A percentile compares a stretch with the other conserved stretches of the same genome.
These are phyloP conservation scores for Arabidopsis hybrid DNA, from an alignment of 441 rosid genomes.

Conservation along the genomic window DNA sequence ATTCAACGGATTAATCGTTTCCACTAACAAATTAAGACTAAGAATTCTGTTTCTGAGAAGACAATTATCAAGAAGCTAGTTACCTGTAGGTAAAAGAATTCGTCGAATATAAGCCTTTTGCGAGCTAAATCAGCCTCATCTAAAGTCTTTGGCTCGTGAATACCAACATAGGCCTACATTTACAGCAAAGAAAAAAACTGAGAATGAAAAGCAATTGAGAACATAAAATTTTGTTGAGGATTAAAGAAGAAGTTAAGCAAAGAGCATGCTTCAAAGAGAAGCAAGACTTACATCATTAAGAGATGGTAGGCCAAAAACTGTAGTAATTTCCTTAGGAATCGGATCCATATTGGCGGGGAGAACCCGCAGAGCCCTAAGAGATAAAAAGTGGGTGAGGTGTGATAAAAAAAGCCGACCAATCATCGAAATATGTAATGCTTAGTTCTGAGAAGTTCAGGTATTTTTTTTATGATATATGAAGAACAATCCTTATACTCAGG, in stretches of 20 bases:
- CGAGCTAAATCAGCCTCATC: constrained; percentile 96
- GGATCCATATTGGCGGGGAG: constrained; percentile 77
- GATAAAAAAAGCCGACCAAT: constrained; percentile 4
- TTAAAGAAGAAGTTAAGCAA: constrained; percentile 19
- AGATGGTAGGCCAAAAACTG: constrained; percentile 68
- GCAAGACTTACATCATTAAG: constrained; percentile 73
- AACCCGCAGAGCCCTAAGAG: constrained; percentile 65
- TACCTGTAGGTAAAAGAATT: constrained; percentile 97
- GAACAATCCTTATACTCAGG: background rate
- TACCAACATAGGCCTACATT: constrained; percentile 81
- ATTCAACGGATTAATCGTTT: constrained; percentile 17
- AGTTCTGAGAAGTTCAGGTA: constrained; percentile 19
- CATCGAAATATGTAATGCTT: constrained; percentile 21
- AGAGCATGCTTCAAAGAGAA: constrained; percentile 34
- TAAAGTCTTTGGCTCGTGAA: constrained; percentile 85
- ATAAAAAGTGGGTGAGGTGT: constrained; percentile 25
- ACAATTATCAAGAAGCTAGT: constrained; percentile 6
- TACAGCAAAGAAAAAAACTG: constrained; percentile 36
- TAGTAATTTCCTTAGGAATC: constrained; percentile 70
- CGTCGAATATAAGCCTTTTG: constrained; percentile 93
- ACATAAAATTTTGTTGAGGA: background rate
- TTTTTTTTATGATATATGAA: constrained; percentile 6
- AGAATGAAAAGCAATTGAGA: constrained; percentile 21
- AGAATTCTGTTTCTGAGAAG: constrained; percentile 20
- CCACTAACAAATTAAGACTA: constrained; percentile 15